Percentiles rank a stretch among this genome's conserved stretches.
Conservation (phyloP, 352 stramenopile genomes). For the Phytophthora palmivora region DNA sequence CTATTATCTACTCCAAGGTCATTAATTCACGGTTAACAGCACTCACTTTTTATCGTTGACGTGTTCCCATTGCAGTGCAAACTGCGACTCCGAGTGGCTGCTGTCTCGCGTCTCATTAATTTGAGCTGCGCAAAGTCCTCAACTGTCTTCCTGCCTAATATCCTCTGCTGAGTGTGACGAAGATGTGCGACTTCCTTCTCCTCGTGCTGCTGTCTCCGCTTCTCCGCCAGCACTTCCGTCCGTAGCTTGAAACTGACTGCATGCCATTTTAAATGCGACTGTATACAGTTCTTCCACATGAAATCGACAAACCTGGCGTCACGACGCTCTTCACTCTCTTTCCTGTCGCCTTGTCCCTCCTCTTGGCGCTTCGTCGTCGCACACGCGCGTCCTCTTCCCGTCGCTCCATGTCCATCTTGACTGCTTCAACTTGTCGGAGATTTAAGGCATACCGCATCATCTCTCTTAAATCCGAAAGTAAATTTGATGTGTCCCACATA, state of each 20-base stretch:
- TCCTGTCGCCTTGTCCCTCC: constrained; percentile 13
- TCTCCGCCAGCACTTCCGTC: constrained; percentile 29
- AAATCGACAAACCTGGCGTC: constrained; percentile 7
- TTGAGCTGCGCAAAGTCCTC: constrained; percentile 58
- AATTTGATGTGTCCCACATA: constrained; percentile 5
- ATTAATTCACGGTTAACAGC: neutral
- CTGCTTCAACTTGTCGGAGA: neutral
- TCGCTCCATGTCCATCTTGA: constrained; percentile 24
- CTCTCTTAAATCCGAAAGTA: constrained; percentile 3
- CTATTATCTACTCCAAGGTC: neutral
- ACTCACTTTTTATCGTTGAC: constrained; percentile 13
- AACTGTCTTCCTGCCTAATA: constrained; percentile 58
- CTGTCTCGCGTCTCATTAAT: constrained; percentile 48
- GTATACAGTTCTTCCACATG: neutral
- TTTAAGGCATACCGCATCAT: neutral
- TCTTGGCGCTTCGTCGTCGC: constrained; percentile 14
- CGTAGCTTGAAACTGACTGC: constrained; percentile 34
- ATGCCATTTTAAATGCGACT: neutral
- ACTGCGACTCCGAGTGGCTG: constrained; percentile 38
- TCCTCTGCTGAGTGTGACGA: constrained; percentile 45
- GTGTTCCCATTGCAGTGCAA: constrained; percentile 55
- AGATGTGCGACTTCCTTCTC: constrained; percentile 41
- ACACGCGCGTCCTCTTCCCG: neutral
- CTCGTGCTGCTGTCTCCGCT: constrained; percentile 28
- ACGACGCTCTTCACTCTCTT: constrained; percentile 13